A percentile compares a stretch with the other conserved stretches of the same genome.
These are phyloP conservation scores for Takashimella tepidaria DNA, from an alignment of 1,284 basidiomycete species.

Conservation along the genomic window DNA sequence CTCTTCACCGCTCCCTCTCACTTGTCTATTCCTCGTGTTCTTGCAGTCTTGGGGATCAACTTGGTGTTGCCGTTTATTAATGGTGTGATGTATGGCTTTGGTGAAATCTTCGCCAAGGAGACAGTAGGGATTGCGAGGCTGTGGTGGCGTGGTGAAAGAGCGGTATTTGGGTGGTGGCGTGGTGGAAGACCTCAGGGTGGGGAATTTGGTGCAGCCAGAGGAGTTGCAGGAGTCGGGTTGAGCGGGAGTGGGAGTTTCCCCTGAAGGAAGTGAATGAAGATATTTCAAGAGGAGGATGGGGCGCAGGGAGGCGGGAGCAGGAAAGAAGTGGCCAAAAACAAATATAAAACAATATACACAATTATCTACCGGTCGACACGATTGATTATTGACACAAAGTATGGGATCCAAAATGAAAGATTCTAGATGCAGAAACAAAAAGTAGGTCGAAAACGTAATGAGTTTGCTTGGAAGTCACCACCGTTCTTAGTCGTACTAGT, in stretches of 20 bases:
- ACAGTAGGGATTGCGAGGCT: slow-evolving; percentile 63
- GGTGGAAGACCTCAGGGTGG: slow-evolving; percentile 8
- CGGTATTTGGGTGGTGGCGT: slow-evolving; percentile 21
- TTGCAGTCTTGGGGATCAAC: slow-evolving; percentile 85
- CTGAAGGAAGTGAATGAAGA: neutral
- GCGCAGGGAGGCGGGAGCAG: too few species aligned
- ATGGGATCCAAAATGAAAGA: too few species aligned
- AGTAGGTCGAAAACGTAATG: too few species aligned
- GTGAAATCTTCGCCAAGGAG: slow-evolving; percentile 92
- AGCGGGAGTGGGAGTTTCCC: slow-evolving; percentile 21
- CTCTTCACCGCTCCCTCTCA: slow-evolving; percentile 74
- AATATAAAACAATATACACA: too few species aligned
- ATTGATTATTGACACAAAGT: too few species aligned
- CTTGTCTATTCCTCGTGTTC: slow-evolving; percentile 67
- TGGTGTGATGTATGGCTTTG: slow-evolving; percentile 96
- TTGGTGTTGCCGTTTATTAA: slow-evolving; percentile 90
- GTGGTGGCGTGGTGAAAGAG: slow-evolving; percentile 41
- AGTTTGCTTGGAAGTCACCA: too few species aligned
- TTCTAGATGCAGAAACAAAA: too few species aligned
- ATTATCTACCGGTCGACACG: too few species aligned
- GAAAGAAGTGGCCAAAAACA: too few species aligned
- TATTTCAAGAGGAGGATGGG: neutral
- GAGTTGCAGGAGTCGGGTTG: slow-evolving; percentile 35
- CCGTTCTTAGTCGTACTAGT: too few species aligned
- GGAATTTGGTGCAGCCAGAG: slow-evolving; percentile 13